Conservation (phyloP, 23 red algal species). For the Gracilaria caudata region DNA sequence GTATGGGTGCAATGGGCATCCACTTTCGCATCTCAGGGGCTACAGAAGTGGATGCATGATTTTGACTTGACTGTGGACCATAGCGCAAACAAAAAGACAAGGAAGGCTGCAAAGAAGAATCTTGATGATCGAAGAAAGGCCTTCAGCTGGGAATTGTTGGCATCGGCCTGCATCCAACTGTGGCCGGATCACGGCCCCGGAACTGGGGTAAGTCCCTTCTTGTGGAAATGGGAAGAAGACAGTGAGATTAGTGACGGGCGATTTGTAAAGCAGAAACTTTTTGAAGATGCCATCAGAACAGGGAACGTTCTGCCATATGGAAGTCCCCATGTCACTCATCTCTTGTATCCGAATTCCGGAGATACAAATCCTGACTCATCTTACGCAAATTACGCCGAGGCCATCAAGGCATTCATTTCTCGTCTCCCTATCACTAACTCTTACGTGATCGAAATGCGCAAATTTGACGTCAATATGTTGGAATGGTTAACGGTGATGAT, state of each 20-base stretch:
- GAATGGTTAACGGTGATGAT: neutral
- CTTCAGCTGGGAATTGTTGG: neutral
- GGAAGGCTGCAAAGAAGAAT: neutral
- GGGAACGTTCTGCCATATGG: neutral
- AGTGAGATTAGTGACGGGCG: slow-evolving; percentile 3
- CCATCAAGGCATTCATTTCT: neutral
- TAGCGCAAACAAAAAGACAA: neutral
- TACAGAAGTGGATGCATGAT: slow-evolving; percentile 14
- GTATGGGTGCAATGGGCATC: slow-evolving; percentile 52
- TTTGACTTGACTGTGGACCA: slow-evolving; percentile 12
- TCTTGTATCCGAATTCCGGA: too few relatives aligned
- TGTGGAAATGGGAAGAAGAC: slow-evolving; percentile 2
- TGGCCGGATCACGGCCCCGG: neutral
- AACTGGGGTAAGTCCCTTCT: neutral
- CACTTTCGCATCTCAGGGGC: slow-evolving; percentile 33
- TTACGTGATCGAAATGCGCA: neutral
- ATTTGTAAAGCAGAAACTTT: slow-evolving; percentile 8
- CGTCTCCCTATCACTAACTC: neutral
- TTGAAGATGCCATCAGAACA: neutral
- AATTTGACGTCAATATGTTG: neutral
- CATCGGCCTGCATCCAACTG: neutral
- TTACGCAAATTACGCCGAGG: neutral
- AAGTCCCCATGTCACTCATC: too few relatives aligned
- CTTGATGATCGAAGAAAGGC: neutral
- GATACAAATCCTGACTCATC: neutral